Base-by-base conservation (phyloP, 208 protist genomes). In the Plasmodiophora brassicae region DNA sequence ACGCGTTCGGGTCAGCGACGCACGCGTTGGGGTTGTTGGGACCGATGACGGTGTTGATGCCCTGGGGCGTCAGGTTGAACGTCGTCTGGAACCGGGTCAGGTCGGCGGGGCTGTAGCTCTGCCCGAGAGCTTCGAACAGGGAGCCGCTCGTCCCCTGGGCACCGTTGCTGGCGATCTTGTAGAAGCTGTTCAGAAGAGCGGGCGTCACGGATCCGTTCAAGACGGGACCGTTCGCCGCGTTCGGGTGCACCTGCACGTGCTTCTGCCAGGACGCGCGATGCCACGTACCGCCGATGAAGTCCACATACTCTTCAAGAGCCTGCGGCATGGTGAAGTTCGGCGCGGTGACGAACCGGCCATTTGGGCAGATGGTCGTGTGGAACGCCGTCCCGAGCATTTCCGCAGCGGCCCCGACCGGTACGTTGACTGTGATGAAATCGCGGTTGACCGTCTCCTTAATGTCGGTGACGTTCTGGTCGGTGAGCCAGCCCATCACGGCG, bases 61-160 rank as follows among this genome's bases (percentile, higher is more conserved):
- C n/a, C 5, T 78, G 65, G 41, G 10, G 5, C n/a, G 65, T n/a
- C 5, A 78, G 10, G 41, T 78, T 8, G n/a, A 38, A 78, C 65
- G 5, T 5, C 65, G 32, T 32, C n/a, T 78, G 32, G 65, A 78
- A 78, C 20, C 41, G 10, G 5, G 41, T 14, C 5, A 78, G 65
- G n/a, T 78, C 65, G 10, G 32, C 14, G 32, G 32, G 32, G 65
- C 65, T 78, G 65, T 78, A 78, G 65, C 65, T 38, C n/a, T 78
- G 65, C 32, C 65, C 65, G n/a, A 78, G 65, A 8, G 65, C 65
- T 78, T 78, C 65, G 65, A 78, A 78, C n/a, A 78, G 5, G n/a
- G 65, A 5, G 25, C 65, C n/a, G 65, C 65, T 5, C 20, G 5
- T 78, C 32, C 14, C 65, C 10, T 38, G 5, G 14, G 41, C 5